A percentile compares a stretch with the other conserved stretches of the same genome.
Conservation (phyloP, 768 basidiomycete species). For the Lentinula lateritia region DNA sequence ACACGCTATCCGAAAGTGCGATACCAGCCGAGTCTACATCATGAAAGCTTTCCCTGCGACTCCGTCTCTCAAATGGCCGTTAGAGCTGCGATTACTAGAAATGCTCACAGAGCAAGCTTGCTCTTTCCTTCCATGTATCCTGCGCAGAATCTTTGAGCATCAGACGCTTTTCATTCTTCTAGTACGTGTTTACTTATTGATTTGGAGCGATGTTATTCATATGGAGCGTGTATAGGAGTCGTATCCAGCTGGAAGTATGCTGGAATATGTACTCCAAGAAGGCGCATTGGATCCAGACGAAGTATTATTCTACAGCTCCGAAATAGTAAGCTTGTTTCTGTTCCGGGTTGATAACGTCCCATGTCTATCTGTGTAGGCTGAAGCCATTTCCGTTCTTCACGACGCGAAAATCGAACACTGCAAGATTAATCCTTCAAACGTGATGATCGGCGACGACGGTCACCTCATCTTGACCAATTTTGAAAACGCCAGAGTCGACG, state of each 20-base stretch:
- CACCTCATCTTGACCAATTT: conserved; percentile 44
- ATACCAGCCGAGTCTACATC: conserved; percentile 26
- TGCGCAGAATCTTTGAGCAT: conserved; percentile 36
- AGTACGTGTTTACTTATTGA: conserved; percentile 19
- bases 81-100: conserved; percentile 31
- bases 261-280: conserved; percentile 22
- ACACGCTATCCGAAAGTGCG: conserved; percentile 20
- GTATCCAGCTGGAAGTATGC: conserved; percentile 24
- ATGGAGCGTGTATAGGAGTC: conserved; percentile 21
- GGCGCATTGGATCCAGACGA: conserved; percentile 30
- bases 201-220: not conserved
- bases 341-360: not conserved
- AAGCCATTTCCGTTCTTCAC: conserved; percentile 41
- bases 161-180: conserved; percentile 32
- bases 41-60: conserved; percentile 18
- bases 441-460: conserved; percentile 38
- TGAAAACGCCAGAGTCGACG: conserved; percentile 26
- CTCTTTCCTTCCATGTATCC: conserved; percentile 32
- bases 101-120: conserved; percentile 25
- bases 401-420: conserved; percentile 41
- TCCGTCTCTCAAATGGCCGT: conserved; percentile 13
- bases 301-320: conserved; percentile 39
- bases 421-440: conserved; percentile 36
- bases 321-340: conserved; percentile 35
- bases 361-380: conserved; percentile 21